Conservation (phyloP, 495 filamentous ascomycete genomes). For the Xanthoparmelia taractica region DNA sequence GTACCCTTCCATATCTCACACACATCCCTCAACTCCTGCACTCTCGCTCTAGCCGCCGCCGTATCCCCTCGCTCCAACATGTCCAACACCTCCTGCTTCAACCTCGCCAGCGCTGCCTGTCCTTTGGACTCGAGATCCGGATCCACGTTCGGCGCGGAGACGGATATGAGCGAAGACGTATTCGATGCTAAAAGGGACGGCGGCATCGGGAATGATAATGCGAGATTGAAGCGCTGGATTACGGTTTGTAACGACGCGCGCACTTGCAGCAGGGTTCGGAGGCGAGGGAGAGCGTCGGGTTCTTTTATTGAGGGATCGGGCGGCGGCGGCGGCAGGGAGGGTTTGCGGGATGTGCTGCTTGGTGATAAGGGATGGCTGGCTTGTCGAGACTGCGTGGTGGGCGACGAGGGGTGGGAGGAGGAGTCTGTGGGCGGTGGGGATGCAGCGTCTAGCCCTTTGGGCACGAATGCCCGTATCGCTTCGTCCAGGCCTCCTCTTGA, state of each 20-base stretch:
- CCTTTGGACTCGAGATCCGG: conserved; percentile 72
- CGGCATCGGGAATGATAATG: conserved; percentile 86
- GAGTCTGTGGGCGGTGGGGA: conserved; percentile 5
- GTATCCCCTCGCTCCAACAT: conserved; percentile 50
- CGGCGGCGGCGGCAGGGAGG: background rate
- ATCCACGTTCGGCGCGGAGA: conserved; percentile 61
- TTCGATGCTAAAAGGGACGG: conserved; percentile 55
- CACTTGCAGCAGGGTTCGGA: conserved; percentile 78
- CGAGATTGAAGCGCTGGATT: conserved; percentile 81
- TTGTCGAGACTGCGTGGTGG: no score
- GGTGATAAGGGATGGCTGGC: background rate
- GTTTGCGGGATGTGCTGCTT: conserved; percentile 19
- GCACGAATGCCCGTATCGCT: conserved; percentile 64
- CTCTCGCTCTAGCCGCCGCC: conserved; percentile 60
- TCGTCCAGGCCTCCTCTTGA: conserved; percentile 51
- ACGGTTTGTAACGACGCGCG: conserved; percentile 74
- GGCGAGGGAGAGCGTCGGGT: conserved; percentile 44
- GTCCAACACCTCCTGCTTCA: conserved; percentile 63
- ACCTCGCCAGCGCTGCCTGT: conserved; percentile 58
- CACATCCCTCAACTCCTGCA: conserved; percentile 65
- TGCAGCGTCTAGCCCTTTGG: conserved; percentile 37
- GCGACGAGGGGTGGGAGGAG: conserved; percentile 15
- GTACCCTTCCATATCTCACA: conserved; percentile 82
- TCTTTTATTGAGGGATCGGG: background rate
- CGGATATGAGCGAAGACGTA: conserved; percentile 69